Percentiles rank a stretch among this genome's conserved stretches.
These are phyloP conservation scores for Eucalyptus melliodora DNA, from an alignment of 345 rosid genomes.

Conservation along the genomic window DNA sequence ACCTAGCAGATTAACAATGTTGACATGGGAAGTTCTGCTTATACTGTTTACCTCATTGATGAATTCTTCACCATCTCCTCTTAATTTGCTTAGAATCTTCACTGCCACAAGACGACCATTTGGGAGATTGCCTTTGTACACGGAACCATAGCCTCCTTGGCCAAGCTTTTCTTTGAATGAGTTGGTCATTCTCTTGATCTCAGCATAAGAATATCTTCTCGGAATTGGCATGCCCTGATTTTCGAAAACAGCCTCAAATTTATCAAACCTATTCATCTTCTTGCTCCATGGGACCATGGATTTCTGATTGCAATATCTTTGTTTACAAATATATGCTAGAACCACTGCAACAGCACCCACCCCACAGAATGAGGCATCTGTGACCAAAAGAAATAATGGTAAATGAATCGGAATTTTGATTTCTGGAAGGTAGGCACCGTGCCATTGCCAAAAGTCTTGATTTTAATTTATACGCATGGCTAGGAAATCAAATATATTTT, in stretches of 20 bases:
- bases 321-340: not conserved
- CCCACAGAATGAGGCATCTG: not conserved
- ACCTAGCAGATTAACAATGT: slow-evolving; percentile 7
- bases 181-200: slow-evolving; percentile 14
- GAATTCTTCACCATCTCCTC: slow-evolving; percentile 27
- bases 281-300: not conserved
- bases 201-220: slow-evolving; percentile 1
- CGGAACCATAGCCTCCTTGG: slow-evolving; percentile 17
- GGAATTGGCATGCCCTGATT: not conserved
- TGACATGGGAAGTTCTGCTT: slow-evolving; percentile 43
- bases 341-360: not conserved
- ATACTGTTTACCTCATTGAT: slow-evolving; percentile 38
- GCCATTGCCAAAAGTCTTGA: not conserved
- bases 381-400: not conserved
- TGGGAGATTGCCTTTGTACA: slow-evolving; percentile 13
- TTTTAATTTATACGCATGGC: not conserved
- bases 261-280: not conserved
- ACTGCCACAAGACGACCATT: slow-evolving; percentile 23
- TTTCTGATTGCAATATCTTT: not conserved
- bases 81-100: slow-evolving; percentile 14
- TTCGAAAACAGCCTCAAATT: not conserved
- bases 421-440: not conserved
- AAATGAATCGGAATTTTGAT: not conserved
- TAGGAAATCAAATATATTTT: not conserved
- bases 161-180: slow-evolving; percentile 16